Evolutionary conservation across 257 asterid species (phyloP), one percentile per base, ranked within the genome.

Genomic region (Solanum infundibuliforme): DNA sequence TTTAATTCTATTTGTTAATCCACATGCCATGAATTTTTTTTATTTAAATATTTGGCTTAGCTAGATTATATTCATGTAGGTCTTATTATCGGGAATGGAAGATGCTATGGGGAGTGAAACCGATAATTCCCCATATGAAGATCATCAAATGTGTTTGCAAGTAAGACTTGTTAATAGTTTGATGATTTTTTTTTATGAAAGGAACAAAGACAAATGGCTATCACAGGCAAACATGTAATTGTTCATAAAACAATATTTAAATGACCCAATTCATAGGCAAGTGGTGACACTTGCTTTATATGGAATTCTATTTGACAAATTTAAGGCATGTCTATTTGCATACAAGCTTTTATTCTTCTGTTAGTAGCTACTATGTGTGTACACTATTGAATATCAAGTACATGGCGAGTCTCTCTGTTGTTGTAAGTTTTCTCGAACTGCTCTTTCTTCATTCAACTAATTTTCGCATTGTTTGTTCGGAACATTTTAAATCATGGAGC

Each of bases 121-220:
- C 43, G 14, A 55, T 48, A 55, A 52, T 91, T 91, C 92, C 86
- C 85, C 90, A 8, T 83, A 71, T 21, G 88, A 93, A 91, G 96
- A 94, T 92, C 95, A 73, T 88, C 88, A 13, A 34, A 90, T 89
- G 92, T 93, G 97, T 86, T 76, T 86, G 89, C 94, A 92, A 86
- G 98, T 95, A 91, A 93, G 94, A 34, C 86, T 16, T 52, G n/a
- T 35, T 74, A 36, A 55, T 74, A 74, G 12, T n/a, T 5, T 55
- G 38, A 25, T 83, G 31, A 21, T 31, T 31, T 29, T 34, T 60
- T n/a, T 36, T 83, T 32, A 31, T 69, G 41, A 29, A 74, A 74
- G 31, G 48, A 74, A 23, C 83, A 74, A 74, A 35, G 20, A 20
- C 52, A 55, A 55, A 55, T 55, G 25, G 65, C 65, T 55, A 55